These are phyloP conservation scores for Colletotrichum sansevieriae DNA, from an alignment of 2,329 filamentous ascomycete genomes.

Conservation along the genomic window DNA sequence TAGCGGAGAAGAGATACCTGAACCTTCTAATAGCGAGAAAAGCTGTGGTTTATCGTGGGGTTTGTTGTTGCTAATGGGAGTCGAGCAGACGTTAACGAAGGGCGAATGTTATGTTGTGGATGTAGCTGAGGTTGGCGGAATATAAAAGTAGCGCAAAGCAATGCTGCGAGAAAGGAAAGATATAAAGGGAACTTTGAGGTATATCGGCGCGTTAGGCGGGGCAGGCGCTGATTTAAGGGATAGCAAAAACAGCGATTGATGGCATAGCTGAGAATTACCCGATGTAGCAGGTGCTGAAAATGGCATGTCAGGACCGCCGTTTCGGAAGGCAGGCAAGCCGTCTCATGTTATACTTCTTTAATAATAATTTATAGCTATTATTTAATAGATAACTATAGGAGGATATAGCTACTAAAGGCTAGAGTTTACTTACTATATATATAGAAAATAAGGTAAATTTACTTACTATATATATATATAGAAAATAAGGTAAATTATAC, in stretches of 20 bases:
- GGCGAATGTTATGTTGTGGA: not conserved
- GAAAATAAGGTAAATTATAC: conserved; percentile 53
- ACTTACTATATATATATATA: too few species aligned
- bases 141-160: not conserved
- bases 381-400: not conserved
- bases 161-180: not conserved
- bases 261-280: conserved; percentile 24
- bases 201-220: conserved; percentile 3
- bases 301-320: conserved; percentile 1
- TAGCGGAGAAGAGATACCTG: not conserved
- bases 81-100: not conserved
- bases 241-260: conserved; percentile 10
- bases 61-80: not conserved
- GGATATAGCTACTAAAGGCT: conserved; percentile 45
- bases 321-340: conserved; percentile 15
- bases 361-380: not conserved
- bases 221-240: conserved; percentile 16
- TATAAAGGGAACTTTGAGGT: conserved; percentile 11
- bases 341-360: too few species aligned
- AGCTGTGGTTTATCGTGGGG: not conserved
- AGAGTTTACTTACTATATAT: conserved; percentile 46
- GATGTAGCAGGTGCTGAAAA: conserved; percentile 20
- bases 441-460: too few species aligned
- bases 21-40: not conserved
- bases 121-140: not conserved